Conservation (phyloP, 768 basidiomycete species). For the Mycena metata region DNA sequence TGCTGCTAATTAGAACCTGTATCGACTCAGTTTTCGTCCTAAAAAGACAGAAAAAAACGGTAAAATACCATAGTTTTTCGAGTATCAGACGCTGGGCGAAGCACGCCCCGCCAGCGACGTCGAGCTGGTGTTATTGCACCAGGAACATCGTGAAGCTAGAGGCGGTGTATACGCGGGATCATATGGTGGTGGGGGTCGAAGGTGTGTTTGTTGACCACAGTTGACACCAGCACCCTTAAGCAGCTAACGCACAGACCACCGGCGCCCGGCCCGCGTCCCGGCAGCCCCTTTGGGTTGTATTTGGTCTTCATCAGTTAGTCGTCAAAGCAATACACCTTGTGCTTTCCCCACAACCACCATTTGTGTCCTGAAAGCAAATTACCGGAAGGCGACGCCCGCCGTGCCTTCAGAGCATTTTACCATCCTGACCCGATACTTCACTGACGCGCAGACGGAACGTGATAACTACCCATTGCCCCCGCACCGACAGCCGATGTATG, state of each 20-base stretch:
- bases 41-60: constrained; percentile 21
- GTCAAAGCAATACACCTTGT: too few relatives aligned
- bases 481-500: constrained; percentile 39
- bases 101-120: constrained; percentile 69
- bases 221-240: constrained; percentile 61
- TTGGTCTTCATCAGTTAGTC: too few relatives aligned
- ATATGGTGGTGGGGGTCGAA: constrained; percentile 51
- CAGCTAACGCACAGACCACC: constrained; percentile 55
- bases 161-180: constrained; percentile 59
- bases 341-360: too few relatives aligned
- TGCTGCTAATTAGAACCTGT: constrained; percentile 80
- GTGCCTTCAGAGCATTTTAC: too few relatives aligned
- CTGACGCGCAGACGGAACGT: too few relatives aligned
- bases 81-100: constrained; percentile 48
- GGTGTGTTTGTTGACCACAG: constrained; percentile 64
- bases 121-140: constrained; percentile 66
- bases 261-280: not conserved
- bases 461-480: not conserved
- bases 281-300: not conserved
- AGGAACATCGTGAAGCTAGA: constrained; percentile 37
- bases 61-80: constrained; percentile 58
- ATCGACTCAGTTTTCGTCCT: constrained; percentile 11
- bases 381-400: too few relatives aligned
- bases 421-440: too few relatives aligned
- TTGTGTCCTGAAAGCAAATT: too few relatives aligned